A percentile compares a stretch with the other conserved stretches of the same genome.
Conservation (phyloP, 73 alveolate species). For the Loxodes magnus region DNA sequence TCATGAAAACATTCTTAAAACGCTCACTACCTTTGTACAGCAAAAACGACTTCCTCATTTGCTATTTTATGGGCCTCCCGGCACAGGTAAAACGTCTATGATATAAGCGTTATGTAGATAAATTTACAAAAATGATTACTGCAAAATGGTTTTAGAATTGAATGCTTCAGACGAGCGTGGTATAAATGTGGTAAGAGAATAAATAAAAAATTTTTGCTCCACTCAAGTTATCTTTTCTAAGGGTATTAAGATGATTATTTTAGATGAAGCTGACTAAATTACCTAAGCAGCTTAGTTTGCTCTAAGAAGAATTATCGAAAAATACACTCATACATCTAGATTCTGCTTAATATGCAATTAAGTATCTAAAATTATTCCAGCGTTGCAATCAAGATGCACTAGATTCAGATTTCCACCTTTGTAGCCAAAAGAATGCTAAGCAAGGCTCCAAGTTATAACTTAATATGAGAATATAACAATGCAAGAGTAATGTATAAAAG, state of each 20-base stretch:
- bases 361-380: constrained; percentile 89
- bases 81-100: constrained; percentile 80
- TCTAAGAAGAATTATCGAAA: constrained; percentile 90
- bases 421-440: constrained; percentile 35
- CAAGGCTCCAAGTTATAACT: constrained; percentile 56
- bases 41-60: constrained; percentile 76
- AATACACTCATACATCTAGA: constrained; percentile 84
- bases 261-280: constrained; percentile 96
- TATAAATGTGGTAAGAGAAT: constrained; percentile 82
- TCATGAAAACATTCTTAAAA: constrained; percentile 75
- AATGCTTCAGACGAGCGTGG: constrained; percentile 97
- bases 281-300: constrained; percentile 93
- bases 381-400: constrained; percentile 91
- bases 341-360: constrained; percentile 92
- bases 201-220: constrained; percentile 76
- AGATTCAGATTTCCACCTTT: constrained; percentile 85
- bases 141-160: constrained; percentile 73
- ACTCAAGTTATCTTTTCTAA: constrained; percentile 44
- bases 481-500: constrained; percentile 38
- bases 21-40: constrained; percentile 53
- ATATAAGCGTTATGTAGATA: constrained; percentile 76
- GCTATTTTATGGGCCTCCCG: constrained; percentile 94
- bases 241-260: constrained; percentile 74
- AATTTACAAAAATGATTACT: constrained; percentile 58
- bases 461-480: constrained; percentile 42